Evolutionary conservation across 345 rosid species (phyloP).

Genomic region (Zanthoxylum bungeanum): DNA sequence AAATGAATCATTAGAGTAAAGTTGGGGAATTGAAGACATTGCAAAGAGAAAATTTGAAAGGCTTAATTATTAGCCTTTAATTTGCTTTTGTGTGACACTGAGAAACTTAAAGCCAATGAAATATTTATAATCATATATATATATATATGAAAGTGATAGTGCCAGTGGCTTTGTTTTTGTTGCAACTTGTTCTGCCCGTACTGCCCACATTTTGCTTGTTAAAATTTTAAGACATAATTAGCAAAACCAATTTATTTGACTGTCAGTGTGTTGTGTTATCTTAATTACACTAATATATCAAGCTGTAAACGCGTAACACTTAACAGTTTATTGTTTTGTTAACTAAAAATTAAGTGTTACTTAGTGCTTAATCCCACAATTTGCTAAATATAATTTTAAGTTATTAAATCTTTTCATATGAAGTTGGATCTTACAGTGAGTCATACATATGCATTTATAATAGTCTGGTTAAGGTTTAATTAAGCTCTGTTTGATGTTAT

Average conservation of each 20-base stretch:
- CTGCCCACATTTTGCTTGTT: not conserved
- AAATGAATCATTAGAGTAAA: conserved; percentile 38
- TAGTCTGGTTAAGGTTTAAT: too few species aligned
- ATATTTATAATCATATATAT: not conserved
- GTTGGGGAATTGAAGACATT: conserved; percentile 57
- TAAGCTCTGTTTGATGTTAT: too few species aligned
- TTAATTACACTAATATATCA: conserved; percentile 7
- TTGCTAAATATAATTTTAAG: too few species aligned
- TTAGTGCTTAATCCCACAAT: not conserved
- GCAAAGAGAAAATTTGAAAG: too few species aligned
- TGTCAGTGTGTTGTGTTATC: conserved; percentile 2
- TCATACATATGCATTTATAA: too few species aligned
- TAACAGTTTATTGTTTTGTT: not conserved
- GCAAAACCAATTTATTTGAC: conserved; percentile 1
- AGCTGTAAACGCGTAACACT: conserved; percentile 23
- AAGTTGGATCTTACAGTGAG: too few species aligned
- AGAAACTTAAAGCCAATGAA: conserved; percentile 6
- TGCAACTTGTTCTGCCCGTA: conserved; percentile 15
- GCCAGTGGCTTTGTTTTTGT: conserved; percentile 1
- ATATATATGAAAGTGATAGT: not conserved
- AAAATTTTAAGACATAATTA: conserved; percentile 7
- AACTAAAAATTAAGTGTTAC: not conserved
- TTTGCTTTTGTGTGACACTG: not conserved
- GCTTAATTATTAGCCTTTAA: too few species aligned
- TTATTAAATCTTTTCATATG: too few species aligned